phyloP scores from a whole-genome alignment of 2,329 filamentous ascomycete genomes.

The Penicillium sp. region DNA sequence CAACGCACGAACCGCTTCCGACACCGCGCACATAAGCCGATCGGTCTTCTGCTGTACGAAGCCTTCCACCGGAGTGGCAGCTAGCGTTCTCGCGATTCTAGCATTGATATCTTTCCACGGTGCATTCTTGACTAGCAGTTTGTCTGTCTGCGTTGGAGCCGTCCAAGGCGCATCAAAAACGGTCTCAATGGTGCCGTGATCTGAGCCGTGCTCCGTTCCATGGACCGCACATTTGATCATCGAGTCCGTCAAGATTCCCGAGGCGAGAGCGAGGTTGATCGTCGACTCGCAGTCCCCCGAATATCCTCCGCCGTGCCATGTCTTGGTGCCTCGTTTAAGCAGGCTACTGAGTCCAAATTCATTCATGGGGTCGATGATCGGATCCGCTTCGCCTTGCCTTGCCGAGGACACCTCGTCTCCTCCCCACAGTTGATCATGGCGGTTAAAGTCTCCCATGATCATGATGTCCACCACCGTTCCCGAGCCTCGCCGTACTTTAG shows the following conservation, averaged over 20 bases:
- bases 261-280: slow-evolving; percentile 20
- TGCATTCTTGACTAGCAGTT: slow-evolving; percentile 23
- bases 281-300: slow-evolving; percentile 19
- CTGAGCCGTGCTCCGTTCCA: slow-evolving; percentile 24
- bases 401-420: slow-evolving; percentile 30
- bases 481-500: slow-evolving; percentile 16
- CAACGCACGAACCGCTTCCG: slow-evolving; percentile 11
- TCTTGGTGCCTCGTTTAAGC: slow-evolving; percentile 37
- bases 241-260: slow-evolving; percentile 15
- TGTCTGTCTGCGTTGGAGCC: slow-evolving; percentile 10
- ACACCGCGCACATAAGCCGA: no score
- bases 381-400: slow-evolving; percentile 37
- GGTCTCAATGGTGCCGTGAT: slow-evolving; percentile 32
- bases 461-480: slow-evolving; percentile 23
- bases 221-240: slow-evolving; percentile 18
- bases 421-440: slow-evolving; percentile 29
- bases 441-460: no score
- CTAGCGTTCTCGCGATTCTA: slow-evolving; percentile 12
- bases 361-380: slow-evolving; percentile 38
- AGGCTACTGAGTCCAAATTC: slow-evolving; percentile 33
- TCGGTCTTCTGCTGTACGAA: slow-evolving; percentile 18
- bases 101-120: slow-evolving; percentile 23
- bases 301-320: slow-evolving; percentile 27
- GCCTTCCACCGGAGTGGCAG: slow-evolving; percentile 11
- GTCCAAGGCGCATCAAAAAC: slow-evolving; percentile 25